Evolutionary conservation across 192 early-diverging fungal species (phyloP).

Genomic region (Diversispora eburnea): DNA sequence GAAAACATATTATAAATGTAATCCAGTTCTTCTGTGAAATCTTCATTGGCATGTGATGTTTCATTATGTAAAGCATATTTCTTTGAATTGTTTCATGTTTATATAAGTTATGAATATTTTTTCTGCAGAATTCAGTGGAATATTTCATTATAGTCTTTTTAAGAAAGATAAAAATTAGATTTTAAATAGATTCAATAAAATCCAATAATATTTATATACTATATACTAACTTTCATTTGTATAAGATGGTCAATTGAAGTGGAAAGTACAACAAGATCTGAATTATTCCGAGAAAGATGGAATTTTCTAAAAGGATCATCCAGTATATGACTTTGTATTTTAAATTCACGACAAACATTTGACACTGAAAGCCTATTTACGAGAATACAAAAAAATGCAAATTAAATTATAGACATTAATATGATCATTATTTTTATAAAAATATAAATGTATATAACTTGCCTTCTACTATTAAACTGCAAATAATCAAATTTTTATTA

Average conservation of each 20-base stretch:
- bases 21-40: too few species aligned
- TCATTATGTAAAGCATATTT: slow-evolving; percentile 1
- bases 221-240: slow-evolving; percentile 17
- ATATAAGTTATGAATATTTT: slow-evolving; percentile 1
- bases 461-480: slow-evolving; percentile 25
- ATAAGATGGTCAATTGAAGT: slow-evolving; percentile 13
- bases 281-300: slow-evolving; percentile 12
- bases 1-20: too few species aligned
- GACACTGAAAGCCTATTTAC: slow-evolving; percentile 23
- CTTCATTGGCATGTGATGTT: slow-evolving; percentile 31
- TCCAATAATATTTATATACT: slow-evolving; percentile 24
- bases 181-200: slow-evolving; percentile 18
- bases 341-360: slow-evolving; percentile 12
- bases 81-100: slow-evolving; percentile 10
- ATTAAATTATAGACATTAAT: slow-evolving; percentile 12
- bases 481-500: slow-evolving; percentile 13
- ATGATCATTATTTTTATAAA: background rate
- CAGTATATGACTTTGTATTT: slow-evolving; percentile 15
- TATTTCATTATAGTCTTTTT: slow-evolving; percentile 11
- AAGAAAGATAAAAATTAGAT: slow-evolving; percentile 14
- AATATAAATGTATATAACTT: slow-evolving; percentile 9
- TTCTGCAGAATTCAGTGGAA: slow-evolving; percentile 3
- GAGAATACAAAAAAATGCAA: background rate
- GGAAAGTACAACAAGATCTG: slow-evolving; percentile 14
- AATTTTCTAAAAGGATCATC: slow-evolving; percentile 21